Evolutionary conservation across 1,139 yeast genomes (phyloP), one percentile per base, ranked within the genome.

Genomic region (Saccharomyces hybrid): DNA sequence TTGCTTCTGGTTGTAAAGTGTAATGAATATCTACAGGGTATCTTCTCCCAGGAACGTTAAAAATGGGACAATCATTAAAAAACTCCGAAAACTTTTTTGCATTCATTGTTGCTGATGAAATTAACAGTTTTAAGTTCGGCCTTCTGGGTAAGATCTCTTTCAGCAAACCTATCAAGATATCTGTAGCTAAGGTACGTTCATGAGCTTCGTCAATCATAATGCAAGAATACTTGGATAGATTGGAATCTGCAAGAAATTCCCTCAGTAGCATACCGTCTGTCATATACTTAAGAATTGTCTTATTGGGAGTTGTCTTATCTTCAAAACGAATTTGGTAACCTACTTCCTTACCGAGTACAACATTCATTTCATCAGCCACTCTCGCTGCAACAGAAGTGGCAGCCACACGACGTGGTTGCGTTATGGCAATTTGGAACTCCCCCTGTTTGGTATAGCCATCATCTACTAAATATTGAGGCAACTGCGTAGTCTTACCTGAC

Each of bases 181-280:
- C 99, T 0, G 98, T 91, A 14, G 88, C 84, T 28, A 91, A 72
- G 0, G 98, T 91, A 55, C 99, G 78, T 68, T 93, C 99, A 67
- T 93, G 99, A 0, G 99, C 98, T 71, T 93, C 99, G 71, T 93
- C 99, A 60, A 93, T 87, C 86, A 93, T 89, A 53, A 93, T 74
- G 0, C 88, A 95, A 1, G 93, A 82, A 65, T 90, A 91, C 3
- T 73, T 72, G 0, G 80, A 72, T 4, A 91, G 72, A 48, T 78
- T 80, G 0, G 96, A 90, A 63, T 91, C 96, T 1, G 79, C 77
- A 51, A 90, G 71, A 65, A 90, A 86, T 70, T 93, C 98, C 57
- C 98, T 74, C 29, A 93, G 70, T 8, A 90, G 76, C 89, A 90
- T 88, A 75, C 98, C 98, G 71, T 90, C 98, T 0, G 98, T 90